phyloP scores from a whole-genome alignment of 2,329 filamentous ascomycete species.

The Hirsutella thompsonii region DNA sequence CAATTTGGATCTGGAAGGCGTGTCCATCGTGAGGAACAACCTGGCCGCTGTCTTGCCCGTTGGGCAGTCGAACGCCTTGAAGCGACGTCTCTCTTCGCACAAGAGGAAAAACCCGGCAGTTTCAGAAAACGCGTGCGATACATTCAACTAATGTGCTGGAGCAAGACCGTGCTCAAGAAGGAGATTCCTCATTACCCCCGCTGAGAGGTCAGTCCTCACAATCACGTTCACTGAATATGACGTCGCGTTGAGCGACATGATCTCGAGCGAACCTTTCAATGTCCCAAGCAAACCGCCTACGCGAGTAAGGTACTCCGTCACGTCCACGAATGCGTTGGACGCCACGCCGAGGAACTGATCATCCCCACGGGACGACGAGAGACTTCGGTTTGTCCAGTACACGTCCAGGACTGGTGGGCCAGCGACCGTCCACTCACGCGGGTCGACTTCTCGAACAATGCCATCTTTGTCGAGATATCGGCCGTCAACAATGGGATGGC shows the following conservation, averaged over 20 bases:
- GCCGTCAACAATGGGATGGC: slow-evolving; percentile 1
- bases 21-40: too few relatives aligned
- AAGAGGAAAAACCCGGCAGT: too few relatives aligned
- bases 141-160: not conserved
- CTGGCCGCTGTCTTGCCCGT: too few relatives aligned
- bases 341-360: not conserved
- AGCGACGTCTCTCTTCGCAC: too few relatives aligned
- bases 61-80: too few relatives aligned
- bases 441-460: not conserved
- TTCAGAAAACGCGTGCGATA: too few relatives aligned
- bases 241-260: not conserved
- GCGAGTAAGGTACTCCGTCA: not conserved
- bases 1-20: too few relatives aligned
- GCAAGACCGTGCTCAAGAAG: not conserved
- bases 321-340: not conserved
- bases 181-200: not conserved
- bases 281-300: not conserved
- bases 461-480: slow-evolving; percentile 2
- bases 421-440: not conserved
- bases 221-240: not conserved
- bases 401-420: not conserved
- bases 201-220: not conserved
- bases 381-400: not conserved
- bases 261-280: not conserved
- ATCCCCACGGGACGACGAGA: not conserved